Evolutionary conservation across 2,329 filamentous ascomycete species (phyloP), one percentile per base, ranked within the genome.

Genomic region (Arthrobotrys iridis): DNA sequence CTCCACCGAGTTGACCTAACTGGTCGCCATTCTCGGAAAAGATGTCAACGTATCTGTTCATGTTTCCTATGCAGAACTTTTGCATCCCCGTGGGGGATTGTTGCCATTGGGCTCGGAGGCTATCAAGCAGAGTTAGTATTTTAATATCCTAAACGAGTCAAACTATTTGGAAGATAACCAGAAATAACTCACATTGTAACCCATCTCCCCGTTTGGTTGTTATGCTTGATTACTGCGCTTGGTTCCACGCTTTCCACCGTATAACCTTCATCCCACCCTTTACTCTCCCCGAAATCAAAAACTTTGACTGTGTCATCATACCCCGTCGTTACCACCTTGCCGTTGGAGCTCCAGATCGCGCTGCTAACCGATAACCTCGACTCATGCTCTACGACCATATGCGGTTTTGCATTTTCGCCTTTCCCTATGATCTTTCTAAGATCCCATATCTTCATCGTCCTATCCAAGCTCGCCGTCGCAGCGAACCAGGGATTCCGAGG

Each of bases 301-400:
- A 99, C 91, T 81, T 98, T 98, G 77, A 99, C 87, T 0, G 92
- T 96, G 79, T 99, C 93, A 80, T 99, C 95, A 81, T 99, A 99
- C 0, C 91, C 94, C 0, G 93, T 91, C 0, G 95, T 99, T 0
- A 93, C 95, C 3, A 99, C 85, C 77, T 96, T 91, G 0, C 94
- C 95, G 0, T 87, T 90, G 0, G 88, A 85, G 77, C 93, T 95
- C 89, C 93, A 99, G 0, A 93, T 91, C 0, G 94, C 95, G 81
- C 97, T 93, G 0, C 92, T 96, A 0, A 99, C 93, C 0, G 92
- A 96, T 0, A 98, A 84, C 1, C 90, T 87, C 18, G 91, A 95
- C 62, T 88, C 85, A 79, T 99, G 93, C 81, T 95, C 90, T 4
- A 91, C 94, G 0, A 98, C 82, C 0, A 96, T 84, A 0, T 86